Evolutionary conservation across 768 basidiomycete species (phyloP).

Genomic region (Boletus tylopilopsis): DNA sequence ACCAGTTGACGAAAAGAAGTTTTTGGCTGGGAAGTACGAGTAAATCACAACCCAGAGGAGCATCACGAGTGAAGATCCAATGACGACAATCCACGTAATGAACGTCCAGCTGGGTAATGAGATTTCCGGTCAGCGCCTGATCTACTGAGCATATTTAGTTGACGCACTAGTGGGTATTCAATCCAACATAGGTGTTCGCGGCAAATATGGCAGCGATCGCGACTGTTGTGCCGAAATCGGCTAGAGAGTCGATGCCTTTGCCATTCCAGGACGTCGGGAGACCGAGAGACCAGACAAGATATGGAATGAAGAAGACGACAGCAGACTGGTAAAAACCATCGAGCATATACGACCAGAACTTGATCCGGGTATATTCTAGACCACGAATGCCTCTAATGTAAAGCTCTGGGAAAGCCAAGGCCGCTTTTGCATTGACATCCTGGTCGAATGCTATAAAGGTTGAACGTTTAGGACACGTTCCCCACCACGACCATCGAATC

Average conservation of each 20-base stretch:
- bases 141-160: constrained; percentile 13
- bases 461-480: constrained; percentile 5
- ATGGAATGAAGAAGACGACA: constrained; percentile 86
- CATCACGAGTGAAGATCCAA: constrained; percentile 80
- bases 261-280: constrained; percentile 73
- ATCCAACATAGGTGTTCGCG: constrained; percentile 86
- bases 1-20: constrained; percentile 71
- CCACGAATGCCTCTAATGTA: constrained; percentile 93
- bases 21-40: constrained; percentile 67
- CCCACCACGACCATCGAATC: not conserved
- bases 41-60: constrained; percentile 86
- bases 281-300: constrained; percentile 64
- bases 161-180: constrained; percentile 87
- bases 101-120: constrained; percentile 61
- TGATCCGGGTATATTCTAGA: constrained; percentile 84
- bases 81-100: constrained; percentile 78
- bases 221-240: constrained; percentile 91
- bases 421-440: constrained; percentile 86
- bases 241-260: constrained; percentile 68
- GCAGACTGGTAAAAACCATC: constrained; percentile 94
- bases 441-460: constrained; percentile 76
- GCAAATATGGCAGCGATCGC: constrained; percentile 83
- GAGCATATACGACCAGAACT: constrained; percentile 94
- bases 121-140: constrained; percentile 2
- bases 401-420: constrained; percentile 91